These are phyloP conservation scores for Candida silvicultrix DNA, from an alignment of 805 yeast species.

Conservation along the genomic window DNA sequence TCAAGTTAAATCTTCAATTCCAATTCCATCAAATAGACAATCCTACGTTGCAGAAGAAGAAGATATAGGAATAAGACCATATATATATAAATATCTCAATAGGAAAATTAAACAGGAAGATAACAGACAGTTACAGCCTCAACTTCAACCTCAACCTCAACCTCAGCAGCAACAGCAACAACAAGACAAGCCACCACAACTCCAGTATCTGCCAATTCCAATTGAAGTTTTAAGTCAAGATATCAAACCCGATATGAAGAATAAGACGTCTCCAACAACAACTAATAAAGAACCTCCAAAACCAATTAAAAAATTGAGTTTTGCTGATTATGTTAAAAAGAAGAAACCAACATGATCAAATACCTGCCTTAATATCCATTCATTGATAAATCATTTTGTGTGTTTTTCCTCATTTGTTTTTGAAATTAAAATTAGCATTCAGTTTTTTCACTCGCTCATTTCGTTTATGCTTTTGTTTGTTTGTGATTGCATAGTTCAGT, in stretches of 20 bases:
- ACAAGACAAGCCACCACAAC: neutral
- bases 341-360: conserved; percentile 19
- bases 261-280: neutral
- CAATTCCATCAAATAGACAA: neutral
- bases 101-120: conserved; percentile 12
- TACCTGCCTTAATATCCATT: too few relatives aligned
- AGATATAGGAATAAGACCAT: conserved; percentile 15
- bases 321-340: conserved; percentile 70
- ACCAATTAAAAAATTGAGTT: conserved; percentile 54
- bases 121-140: conserved; percentile 3
- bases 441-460: neutral
- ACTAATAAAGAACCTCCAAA: conserved; percentile 4
- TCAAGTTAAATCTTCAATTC: conserved; percentile 3
- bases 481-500: neutral
- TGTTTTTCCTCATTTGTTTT: neutral
- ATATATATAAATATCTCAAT: conserved; percentile 11
- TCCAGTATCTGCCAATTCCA: conserved; percentile 21
- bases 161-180: neutral
- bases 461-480: too few relatives aligned
- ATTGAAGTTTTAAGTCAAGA: conserved; percentile 10
- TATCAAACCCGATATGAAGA: neutral
- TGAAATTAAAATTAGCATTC: too few relatives aligned
- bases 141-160: neutral
- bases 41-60: conserved; percentile 6
- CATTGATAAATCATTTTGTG: neutral